Conservation (phyloP, 352 stramenopile species). For the Pythium phragmitis region DNA sequence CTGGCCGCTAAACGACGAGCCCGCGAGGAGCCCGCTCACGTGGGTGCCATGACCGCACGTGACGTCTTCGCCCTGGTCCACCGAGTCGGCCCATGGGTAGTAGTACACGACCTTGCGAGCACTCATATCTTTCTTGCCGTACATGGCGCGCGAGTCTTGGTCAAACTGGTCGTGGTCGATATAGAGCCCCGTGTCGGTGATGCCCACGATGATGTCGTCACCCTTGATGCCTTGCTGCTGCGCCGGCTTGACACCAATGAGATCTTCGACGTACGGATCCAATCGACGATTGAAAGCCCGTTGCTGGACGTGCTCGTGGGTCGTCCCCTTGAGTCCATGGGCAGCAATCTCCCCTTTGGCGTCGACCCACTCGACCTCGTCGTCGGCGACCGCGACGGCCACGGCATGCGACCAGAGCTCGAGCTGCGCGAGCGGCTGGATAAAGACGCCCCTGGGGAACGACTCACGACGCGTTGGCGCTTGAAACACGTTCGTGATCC, state of each 20-base stretch:
- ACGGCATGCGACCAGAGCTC: conserved; percentile 60
- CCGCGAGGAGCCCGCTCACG: conserved; percentile 76
- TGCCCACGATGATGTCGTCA: conserved; percentile 72
- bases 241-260: conserved; percentile 66
- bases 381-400: conserved; percentile 44
- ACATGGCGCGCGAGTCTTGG: conserved; percentile 57
- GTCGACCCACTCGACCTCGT: conserved; percentile 67
- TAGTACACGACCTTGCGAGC: conserved; percentile 81
- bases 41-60: conserved; percentile 89
- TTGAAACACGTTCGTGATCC: conserved; percentile 67
- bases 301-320: not conserved
- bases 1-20: conserved; percentile 61
- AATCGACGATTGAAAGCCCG: conserved; percentile 29
- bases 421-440: conserved; percentile 51
- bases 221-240: conserved; percentile 62
- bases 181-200: conserved; percentile 82
- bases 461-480: not conserved
- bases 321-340: conserved; percentile 21
- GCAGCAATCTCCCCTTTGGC: conserved; percentile 36
- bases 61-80: conserved; percentile 63
- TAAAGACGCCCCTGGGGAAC: conserved; percentile 44
- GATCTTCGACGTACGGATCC: conserved; percentile 54
- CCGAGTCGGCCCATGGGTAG: conserved; percentile 66
- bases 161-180: conserved; percentile 84
- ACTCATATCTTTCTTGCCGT: conserved; percentile 32